These are phyloP conservation scores for Pseudisothecium myosuroides DNA, from an alignment of 225 moss, liverwort and hornwort species.

Conservation along the genomic window DNA sequence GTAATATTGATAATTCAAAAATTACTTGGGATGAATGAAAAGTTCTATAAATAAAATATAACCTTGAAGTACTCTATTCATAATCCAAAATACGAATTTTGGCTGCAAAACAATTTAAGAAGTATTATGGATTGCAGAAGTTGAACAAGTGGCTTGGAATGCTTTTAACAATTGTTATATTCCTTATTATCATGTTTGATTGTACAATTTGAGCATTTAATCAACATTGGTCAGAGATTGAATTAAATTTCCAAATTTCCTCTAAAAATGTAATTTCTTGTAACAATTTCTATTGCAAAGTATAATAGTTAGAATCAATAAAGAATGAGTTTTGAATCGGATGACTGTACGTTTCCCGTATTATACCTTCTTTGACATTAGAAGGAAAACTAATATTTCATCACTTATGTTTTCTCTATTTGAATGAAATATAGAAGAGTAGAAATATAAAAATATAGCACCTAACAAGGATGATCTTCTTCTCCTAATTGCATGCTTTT, in stretches of 20 bases:
- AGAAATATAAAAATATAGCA: neutral
- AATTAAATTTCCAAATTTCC: neutral
- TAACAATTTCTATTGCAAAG: fast-evolving
- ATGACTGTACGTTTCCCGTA: fast-evolving
- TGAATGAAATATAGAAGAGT: neutral
- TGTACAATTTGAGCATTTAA: neutral
- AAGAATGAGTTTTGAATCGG: neutral
- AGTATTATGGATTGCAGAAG: neutral
- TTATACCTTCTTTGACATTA: neutral
- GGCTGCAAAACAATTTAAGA: neutral
- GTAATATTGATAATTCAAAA: neutral
- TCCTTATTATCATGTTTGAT: too few relatives aligned
- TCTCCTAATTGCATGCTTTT: neutral
- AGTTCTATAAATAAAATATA: neutral
- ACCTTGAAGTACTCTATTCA: neutral
- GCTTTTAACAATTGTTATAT: neutral
- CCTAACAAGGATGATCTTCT: too few relatives aligned
- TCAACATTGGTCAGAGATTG: fast-evolving
- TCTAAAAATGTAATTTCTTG: neutral
- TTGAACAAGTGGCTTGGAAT: neutral
- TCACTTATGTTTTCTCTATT: neutral
- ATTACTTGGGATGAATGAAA: neutral
- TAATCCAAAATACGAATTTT: neutral
- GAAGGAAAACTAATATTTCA: neutral
- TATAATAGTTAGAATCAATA: neutral